Conservation (phyloP, 768 basidiomycete species). For the Pulveroboletus sp. region DNA sequence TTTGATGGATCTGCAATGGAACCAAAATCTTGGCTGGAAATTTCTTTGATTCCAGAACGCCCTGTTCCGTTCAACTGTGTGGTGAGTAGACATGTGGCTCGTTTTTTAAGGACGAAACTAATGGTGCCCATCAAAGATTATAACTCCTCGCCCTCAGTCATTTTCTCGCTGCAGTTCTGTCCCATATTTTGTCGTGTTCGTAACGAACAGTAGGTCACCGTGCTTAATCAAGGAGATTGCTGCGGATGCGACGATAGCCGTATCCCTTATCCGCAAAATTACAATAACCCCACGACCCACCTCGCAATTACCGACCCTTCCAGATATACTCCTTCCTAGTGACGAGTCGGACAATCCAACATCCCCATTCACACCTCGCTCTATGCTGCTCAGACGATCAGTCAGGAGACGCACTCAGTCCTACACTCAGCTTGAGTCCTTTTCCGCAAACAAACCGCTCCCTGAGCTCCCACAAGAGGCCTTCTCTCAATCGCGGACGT, state of each 20-base stretch:
- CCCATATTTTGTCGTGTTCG: conserved; percentile 70
- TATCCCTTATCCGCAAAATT: conserved; percentile 59
- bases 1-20: conserved; percentile 41
- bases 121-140: conserved; percentile 36
- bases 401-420: conserved; percentile 19
- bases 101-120: not conserved
- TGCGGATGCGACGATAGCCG: conserved; percentile 64
- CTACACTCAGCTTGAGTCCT: conserved; percentile 6
- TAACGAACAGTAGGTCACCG: conserved; percentile 53
- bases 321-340: conserved; percentile 44
- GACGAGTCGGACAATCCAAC: conserved; percentile 37
- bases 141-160: conserved; percentile 55
- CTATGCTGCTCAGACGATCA: conserved; percentile 30
- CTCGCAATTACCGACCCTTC: conserved; percentile 41
- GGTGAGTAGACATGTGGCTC: conserved; percentile 37
- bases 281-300: conserved; percentile 42
- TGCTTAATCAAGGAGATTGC: conserved; percentile 60
- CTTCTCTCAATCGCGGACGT: conserved; percentile 21
- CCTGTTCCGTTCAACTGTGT: conserved; percentile 61
- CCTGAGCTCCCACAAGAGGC: conserved; percentile 21
- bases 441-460: conserved; percentile 19
- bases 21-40: conserved; percentile 61
- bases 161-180: conserved; percentile 61
- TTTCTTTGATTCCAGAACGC: conserved; percentile 59
- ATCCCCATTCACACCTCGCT: conserved; percentile 7